Conservation (phyloP, 1,284 basidiomycete species). For the Entoloma clypeatum region DNA sequence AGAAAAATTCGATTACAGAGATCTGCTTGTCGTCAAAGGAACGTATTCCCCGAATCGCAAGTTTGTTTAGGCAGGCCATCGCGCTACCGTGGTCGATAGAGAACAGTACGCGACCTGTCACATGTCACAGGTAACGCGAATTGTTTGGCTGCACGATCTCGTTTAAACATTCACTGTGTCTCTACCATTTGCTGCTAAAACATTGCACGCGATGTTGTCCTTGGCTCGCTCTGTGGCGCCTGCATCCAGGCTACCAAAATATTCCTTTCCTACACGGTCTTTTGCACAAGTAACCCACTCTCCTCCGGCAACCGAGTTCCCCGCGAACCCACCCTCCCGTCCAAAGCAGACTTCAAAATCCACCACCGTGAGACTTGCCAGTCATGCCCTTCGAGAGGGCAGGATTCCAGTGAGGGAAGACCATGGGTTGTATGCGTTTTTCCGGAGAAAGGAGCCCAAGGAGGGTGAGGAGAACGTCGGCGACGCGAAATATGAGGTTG, state of each 20-base stretch:
- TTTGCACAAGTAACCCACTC: constrained; percentile 16
- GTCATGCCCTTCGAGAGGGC: constrained; percentile 16
- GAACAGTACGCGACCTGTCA: constrained; percentile 19
- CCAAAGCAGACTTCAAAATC: constrained; percentile 1
- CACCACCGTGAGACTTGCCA: constrained; percentile 5
- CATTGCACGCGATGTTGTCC: constrained; percentile 12
- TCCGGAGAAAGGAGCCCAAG: constrained; percentile 60
- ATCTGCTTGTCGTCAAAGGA: constrained; percentile 95
- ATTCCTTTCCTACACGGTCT: constrained; percentile 7
- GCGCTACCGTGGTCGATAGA: neutral
- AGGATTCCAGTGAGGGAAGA: constrained; percentile 39
- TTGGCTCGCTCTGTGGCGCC: constrained; percentile 12
- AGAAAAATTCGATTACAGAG: constrained; percentile 95
- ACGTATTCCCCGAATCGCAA: constrained; percentile 83
- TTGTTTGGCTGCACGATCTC: constrained; percentile 11
- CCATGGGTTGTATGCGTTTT: constrained; percentile 76
- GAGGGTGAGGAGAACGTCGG: constrained; percentile 31
- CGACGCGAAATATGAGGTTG: constrained; percentile 43
- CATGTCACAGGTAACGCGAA: constrained; percentile 11
- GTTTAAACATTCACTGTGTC: constrained; percentile 8
- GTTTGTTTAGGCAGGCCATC: constrained; percentile 87
- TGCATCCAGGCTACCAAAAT: constrained; percentile 1
- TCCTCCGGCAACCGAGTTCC: constrained; percentile 3
- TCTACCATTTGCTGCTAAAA: neutral
- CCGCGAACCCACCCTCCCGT: constrained; percentile 2